These are phyloP conservation scores for Leccinum subgranulosum DNA, from an alignment of 768 basidiomycete genomes.

Conservation along the genomic window DNA sequence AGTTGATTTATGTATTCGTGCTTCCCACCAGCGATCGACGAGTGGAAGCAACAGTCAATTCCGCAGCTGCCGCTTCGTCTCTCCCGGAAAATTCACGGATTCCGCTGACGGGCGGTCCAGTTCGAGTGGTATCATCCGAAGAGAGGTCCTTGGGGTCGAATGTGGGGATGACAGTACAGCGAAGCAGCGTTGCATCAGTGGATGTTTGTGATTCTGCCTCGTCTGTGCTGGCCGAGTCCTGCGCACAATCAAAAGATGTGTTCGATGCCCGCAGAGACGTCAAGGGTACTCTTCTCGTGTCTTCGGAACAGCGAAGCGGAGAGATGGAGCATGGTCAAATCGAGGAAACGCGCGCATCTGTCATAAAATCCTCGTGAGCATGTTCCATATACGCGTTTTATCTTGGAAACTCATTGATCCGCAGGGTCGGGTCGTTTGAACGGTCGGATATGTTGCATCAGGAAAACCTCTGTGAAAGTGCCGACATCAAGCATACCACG, in stretches of 20 bases:
- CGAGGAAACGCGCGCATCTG: background rate
- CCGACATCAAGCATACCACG: background rate
- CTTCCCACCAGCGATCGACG: background rate
- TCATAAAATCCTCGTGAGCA: constrained; percentile 2
- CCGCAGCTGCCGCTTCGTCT: background rate
- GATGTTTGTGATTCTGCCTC: background rate
- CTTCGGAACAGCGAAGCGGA: background rate
- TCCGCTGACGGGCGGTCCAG: background rate
- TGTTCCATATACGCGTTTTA: background rate
- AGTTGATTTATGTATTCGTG: background rate
- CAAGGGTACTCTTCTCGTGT: background rate
- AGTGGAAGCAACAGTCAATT: background rate
- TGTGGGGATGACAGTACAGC: background rate
- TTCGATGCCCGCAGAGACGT: background rate
- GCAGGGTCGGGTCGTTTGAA: background rate
- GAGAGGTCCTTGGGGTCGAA: background rate
- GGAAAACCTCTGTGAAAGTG: background rate
- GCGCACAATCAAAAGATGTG: background rate
- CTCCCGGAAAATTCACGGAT: background rate
- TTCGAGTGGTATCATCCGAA: background rate
- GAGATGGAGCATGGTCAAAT: background rate
- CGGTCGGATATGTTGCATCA: background rate
- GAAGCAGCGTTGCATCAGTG: background rate
- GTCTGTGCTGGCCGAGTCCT: background rate
- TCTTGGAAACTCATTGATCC: background rate